Evolutionary conservation across 2,329 filamentous ascomycete genomes (phyloP).

Genomic region (Colletotrichum scovillei): DNA sequence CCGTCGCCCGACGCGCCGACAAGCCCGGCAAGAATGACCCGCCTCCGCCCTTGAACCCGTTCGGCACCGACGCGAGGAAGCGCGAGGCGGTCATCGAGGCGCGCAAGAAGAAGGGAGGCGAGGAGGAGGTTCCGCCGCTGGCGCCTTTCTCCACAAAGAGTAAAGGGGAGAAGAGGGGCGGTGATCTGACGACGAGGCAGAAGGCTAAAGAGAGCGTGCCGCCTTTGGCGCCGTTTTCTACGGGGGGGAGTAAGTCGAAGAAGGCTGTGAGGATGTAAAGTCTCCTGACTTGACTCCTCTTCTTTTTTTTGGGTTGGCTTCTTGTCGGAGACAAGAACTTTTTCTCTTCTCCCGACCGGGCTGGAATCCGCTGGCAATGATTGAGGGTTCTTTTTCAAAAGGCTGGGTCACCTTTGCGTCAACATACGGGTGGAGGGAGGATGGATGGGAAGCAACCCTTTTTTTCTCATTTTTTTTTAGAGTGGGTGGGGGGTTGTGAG

Average conservation of each 20-base stretch:
- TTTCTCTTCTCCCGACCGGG: background rate
- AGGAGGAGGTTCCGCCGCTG: conserved; percentile 7
- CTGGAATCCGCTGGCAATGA: background rate
- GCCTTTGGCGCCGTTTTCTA: conserved; percentile 13
- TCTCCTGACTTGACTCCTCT: no score
- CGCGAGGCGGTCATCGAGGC: background rate
- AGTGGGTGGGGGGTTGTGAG: background rate
- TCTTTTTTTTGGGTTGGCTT: background rate
- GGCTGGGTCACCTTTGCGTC: background rate
- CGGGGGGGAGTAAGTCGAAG: background rate
- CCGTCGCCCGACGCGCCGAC: background rate
- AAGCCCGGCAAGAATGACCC: conserved; percentile 1
- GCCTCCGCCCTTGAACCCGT: conserved; percentile 12
- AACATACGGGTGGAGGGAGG: background rate
- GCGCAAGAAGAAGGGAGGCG: background rate
- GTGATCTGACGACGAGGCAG: background rate
- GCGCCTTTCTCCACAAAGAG: conserved; percentile 1
- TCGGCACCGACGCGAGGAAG: background rate
- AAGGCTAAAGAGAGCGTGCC: conserved; percentile 23
- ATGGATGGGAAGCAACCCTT: background rate
- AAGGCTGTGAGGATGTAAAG: background rate
- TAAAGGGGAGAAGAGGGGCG: background rate
- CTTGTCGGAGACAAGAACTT: background rate
- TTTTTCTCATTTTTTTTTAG: background rate
- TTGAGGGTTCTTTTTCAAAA: background rate